Evolutionary conservation across 1,284 basidiomycete species (phyloP).

Genomic region (Boletellus sp.): DNA sequence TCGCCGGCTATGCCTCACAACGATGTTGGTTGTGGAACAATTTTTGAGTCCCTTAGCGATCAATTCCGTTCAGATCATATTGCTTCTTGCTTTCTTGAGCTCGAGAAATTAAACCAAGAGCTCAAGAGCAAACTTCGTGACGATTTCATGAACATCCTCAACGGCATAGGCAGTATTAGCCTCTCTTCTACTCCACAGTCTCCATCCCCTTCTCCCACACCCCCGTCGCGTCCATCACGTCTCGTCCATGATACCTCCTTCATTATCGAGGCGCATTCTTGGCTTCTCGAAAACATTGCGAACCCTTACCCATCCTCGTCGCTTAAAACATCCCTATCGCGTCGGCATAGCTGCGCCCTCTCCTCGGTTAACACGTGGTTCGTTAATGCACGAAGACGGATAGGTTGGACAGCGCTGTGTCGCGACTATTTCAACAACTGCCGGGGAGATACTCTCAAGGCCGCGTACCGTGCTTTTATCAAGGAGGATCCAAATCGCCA

Average conservation of each 20-base stretch:
- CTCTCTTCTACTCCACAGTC: not conserved
- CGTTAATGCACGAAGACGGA: constrained; percentile 40
- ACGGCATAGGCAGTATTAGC: not conserved
- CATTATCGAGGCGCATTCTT: constrained; percentile 36
- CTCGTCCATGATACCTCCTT: constrained; percentile 23
- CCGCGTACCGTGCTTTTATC: constrained; percentile 37
- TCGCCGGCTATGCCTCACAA: not conserved
- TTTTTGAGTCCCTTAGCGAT: too few relatives aligned
- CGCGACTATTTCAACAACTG: constrained; percentile 36
- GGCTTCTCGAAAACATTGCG: constrained; percentile 44
- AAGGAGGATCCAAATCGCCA: constrained; percentile 22
- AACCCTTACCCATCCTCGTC: constrained; percentile 44
- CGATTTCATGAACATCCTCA: not conserved
- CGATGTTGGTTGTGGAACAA: too few relatives aligned
- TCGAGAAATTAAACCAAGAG: constrained; percentile 2
- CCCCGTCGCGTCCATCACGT: not conserved
- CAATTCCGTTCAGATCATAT: not conserved
- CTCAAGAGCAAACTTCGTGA: not conserved
- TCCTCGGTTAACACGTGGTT: constrained; percentile 48
- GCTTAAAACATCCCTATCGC: constrained; percentile 31
- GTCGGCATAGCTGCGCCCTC: constrained; percentile 17
- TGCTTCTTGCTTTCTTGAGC: constrained; percentile 4
- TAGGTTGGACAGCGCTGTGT: constrained; percentile 47
- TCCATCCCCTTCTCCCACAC: constrained; percentile 8
- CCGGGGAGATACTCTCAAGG: constrained; percentile 35